These are phyloP conservation scores for Syzygium aqueum DNA, from an alignment of 345 rosid species.

Conservation along the genomic window DNA sequence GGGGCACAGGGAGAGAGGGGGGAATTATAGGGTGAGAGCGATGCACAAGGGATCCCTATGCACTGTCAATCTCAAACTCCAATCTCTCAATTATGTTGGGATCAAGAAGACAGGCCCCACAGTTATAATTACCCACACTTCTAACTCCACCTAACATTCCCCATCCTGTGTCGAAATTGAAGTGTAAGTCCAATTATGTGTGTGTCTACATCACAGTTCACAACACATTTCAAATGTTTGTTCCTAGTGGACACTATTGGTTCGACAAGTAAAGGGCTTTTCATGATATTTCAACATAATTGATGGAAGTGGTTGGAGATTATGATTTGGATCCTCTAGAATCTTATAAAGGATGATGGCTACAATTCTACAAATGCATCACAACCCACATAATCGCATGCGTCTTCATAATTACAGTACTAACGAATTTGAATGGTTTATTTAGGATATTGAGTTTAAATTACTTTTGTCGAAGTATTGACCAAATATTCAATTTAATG, in stretches of 20 bases:
- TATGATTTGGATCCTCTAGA: not conserved
- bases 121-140: not conserved
- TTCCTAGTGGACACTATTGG: not conserved
- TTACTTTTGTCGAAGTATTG: not conserved
- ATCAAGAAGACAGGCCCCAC: slow-evolving; percentile 31
- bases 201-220: not conserved
- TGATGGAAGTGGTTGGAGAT: not conserved
- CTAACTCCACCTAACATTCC: not conserved
- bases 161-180: not conserved
- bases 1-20: not conserved
- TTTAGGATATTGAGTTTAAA: not conserved
- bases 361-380: not conserved
- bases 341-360: not conserved
- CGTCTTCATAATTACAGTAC: not conserved
- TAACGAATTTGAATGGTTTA: not conserved
- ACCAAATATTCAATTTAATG: fast-evolving
- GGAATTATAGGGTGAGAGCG: not conserved
- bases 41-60: not conserved
- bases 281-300: not conserved
- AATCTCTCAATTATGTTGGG: slow-evolving; percentile 18
- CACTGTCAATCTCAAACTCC: not conserved
- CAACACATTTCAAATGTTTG: not conserved
- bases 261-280: not conserved
- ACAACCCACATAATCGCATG: not conserved
- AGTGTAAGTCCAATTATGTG: not conserved